A percentile compares a stretch with the other conserved stretches of the same genome.
Evolutionary conservation across 495 filamentous ascomycete species (phyloP).

Genomic region (Cercophora newfieldiana): DNA sequence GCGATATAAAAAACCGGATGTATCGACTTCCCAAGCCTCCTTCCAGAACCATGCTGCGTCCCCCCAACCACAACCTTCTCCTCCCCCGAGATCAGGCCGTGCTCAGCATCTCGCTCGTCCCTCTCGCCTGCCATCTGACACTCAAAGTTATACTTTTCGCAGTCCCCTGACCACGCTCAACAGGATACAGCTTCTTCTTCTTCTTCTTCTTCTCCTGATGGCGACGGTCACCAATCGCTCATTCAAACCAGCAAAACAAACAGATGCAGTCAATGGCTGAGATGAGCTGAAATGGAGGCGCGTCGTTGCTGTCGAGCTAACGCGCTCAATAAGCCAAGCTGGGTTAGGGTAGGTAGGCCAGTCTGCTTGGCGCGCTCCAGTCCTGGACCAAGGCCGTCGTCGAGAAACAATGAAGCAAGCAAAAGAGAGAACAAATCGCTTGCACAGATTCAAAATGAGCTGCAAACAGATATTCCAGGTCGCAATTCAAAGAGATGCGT

Average conservation of each 20-base stretch:
- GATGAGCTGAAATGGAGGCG: neutral
- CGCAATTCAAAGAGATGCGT: too few relatives aligned
- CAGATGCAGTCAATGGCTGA: too few relatives aligned
- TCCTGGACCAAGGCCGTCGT: too few relatives aligned
- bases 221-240: neutral
- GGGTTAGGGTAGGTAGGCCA: neutral
- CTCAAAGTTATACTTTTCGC: neutral
- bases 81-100: neutral
- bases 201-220: neutral
- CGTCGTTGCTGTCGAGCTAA: neutral
- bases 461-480: too few relatives aligned
- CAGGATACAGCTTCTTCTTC: neutral
- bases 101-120: slow-evolving; percentile 11
- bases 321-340: neutral
- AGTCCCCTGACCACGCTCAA: neutral
- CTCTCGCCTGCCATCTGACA: slow-evolving; percentile 5
- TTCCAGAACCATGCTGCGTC: neutral
- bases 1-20: slow-evolving; percentile 77
- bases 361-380: neutral
- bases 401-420: too few relatives aligned
- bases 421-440: too few relatives aligned
- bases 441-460: too few relatives aligned
- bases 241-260: too few relatives aligned
- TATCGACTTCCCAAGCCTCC: slow-evolving; percentile 34
- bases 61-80: slow-evolving; percentile 13